Conservation (phyloP, 371 early-diverging fungal species). For the Basidiobolus meristosporus region DNA sequence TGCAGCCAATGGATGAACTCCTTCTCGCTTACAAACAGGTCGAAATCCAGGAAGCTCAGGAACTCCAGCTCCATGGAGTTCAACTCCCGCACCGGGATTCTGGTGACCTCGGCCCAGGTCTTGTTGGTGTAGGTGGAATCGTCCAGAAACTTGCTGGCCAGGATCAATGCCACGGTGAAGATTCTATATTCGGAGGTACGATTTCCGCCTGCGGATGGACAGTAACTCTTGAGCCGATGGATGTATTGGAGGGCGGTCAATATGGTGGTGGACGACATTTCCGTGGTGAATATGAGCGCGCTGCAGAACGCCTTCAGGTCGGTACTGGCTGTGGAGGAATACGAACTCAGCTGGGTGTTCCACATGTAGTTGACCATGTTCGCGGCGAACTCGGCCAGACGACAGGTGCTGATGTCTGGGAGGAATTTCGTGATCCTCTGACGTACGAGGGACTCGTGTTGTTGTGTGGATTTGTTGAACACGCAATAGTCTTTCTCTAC, state of each 20-base stretch:
- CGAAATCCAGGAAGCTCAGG: too few species aligned
- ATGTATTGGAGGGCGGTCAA: background rate
- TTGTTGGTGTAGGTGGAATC: background rate
- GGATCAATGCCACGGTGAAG: background rate
- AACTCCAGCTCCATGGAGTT: background rate
- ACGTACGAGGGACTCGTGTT: too few species aligned
- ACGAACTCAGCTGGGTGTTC: too few species aligned
- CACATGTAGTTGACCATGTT: too few species aligned
- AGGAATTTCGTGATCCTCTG: too few species aligned
- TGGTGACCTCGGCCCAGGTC: background rate
- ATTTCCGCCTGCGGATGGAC: background rate
- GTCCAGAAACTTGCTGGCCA: background rate
- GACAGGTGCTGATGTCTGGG: too few species aligned
- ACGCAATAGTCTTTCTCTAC: too few species aligned
- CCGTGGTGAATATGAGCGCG: background rate
- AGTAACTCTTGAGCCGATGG: background rate
- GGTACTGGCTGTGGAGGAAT: too few species aligned
- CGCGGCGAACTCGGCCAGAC: too few species aligned
- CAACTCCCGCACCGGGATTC: background rate
- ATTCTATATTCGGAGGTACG: background rate
- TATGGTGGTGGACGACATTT: background rate
- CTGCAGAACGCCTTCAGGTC: background rate
- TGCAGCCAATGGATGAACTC: too few species aligned
- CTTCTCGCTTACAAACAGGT: too few species aligned
- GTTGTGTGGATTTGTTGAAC: too few species aligned